These are phyloP conservation scores for Alloascoidea hylecoeti DNA, from an alignment of 805 yeast species.

Conservation along the genomic window DNA sequence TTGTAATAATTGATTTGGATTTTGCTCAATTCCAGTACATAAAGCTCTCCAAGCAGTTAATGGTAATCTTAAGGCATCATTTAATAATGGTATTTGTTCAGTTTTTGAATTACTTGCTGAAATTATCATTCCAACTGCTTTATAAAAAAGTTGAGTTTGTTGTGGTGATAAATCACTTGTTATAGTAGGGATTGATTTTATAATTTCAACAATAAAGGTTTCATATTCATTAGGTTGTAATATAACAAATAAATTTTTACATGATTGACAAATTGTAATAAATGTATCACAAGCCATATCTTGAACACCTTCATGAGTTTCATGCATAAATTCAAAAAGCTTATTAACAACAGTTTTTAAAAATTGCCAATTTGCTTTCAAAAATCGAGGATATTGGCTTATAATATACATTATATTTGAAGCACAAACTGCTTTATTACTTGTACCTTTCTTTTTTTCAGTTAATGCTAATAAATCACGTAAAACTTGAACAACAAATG, in stretches of 20 bases:
- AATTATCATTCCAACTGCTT: conserved; percentile 90
- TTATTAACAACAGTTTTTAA: conserved; percentile 91
- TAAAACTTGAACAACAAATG: conserved; percentile 84
- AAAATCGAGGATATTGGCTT: conserved; percentile 95
- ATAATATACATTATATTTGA: conserved; percentile 99
- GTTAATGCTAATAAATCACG: conserved; percentile 85
- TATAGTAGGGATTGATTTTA: conserved; percentile 65
- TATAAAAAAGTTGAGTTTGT: conserved; percentile 95
- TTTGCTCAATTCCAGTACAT: conserved; percentile 70
- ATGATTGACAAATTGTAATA: conserved; percentile 87
- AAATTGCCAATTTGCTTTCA: conserved; percentile 97
- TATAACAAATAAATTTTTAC: conserved; percentile 89
- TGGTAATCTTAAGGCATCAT: conserved; percentile 80
- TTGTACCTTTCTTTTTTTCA: conserved; percentile 94
- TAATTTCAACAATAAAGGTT: conserved; percentile 87
- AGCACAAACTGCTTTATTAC: conserved; percentile 97
- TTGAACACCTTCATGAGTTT: conserved; percentile 99
- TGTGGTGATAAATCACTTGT: conserved; percentile 93
- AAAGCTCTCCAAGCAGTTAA: conserved; percentile 92
- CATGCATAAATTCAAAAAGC: conserved; percentile 97
- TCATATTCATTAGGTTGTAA: conserved; percentile 75
- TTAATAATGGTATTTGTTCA: conserved; percentile 55
- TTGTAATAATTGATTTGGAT: conserved; percentile 58
- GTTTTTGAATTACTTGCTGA: conserved; percentile 69
- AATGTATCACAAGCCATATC: conserved; percentile 99